phyloP scores from a whole-genome alignment of 345 rosid species.

The Salix koriyanagi region DNA sequence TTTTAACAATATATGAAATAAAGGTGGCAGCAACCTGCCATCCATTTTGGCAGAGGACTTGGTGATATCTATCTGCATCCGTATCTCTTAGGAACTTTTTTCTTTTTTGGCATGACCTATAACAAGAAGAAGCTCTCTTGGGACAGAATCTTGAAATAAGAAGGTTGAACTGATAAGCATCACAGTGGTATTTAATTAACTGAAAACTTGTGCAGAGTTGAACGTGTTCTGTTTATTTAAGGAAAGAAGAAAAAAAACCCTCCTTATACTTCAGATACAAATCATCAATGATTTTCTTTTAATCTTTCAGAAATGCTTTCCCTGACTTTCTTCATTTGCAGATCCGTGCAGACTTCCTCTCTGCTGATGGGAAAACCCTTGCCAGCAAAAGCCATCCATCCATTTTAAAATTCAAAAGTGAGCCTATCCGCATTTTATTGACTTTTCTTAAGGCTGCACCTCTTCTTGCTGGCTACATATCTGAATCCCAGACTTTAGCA shows the following conservation, averaged over 20 bases:
- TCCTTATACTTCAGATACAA: neutral
- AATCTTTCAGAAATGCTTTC: neutral
- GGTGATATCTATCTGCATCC: neutral
- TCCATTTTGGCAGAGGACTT: neutral
- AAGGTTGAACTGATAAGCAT: neutral
- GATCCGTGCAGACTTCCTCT: conserved; percentile 72
- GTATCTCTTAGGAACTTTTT: neutral
- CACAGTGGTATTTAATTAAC: neutral
- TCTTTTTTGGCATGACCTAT: neutral
- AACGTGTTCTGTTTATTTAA: neutral
- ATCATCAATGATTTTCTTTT: neutral
- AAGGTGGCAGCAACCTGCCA: neutral
- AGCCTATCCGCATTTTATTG: conserved; percentile 54
- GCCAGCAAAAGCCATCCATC: conserved; percentile 60
- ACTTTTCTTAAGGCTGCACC: conserved; percentile 70
- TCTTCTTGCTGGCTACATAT: conserved; percentile 60
- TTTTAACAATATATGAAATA: neutral
- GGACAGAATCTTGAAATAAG: neutral
- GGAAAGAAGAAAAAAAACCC: no score
- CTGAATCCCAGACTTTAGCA: conserved; percentile 66
- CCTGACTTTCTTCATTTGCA: conserved; percentile 31
- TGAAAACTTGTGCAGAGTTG: neutral
- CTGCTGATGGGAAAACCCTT: conserved; percentile 53
- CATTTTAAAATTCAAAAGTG: conserved; percentile 74
- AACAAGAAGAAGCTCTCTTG: neutral